Evolutionary conservation across 306 rosid genomes (phyloP).

Genomic region (Rosa persica): DNA sequence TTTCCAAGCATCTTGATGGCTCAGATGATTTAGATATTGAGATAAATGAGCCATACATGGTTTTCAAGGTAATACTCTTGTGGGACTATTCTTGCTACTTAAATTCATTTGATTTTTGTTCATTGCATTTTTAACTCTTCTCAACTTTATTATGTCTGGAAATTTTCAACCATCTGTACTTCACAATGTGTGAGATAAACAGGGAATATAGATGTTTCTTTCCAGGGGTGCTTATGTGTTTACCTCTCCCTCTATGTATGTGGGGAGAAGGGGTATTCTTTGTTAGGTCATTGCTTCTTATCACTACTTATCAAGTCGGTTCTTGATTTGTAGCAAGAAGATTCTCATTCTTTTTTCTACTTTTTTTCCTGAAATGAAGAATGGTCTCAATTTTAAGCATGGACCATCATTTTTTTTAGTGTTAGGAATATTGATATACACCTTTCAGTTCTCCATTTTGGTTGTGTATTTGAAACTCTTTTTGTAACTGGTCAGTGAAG

Average conservation of each 20-base stretch:
- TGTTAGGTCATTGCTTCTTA: neutral
- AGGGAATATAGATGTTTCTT: neutral
- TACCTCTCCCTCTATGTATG: neutral
- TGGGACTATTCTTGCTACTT: slow-evolving; percentile 1
- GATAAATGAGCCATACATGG: slow-evolving; percentile 89
- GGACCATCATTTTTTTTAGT: neutral
- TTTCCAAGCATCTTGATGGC: slow-evolving; percentile 81
- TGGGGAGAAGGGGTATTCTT: neutral
- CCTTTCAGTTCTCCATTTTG: slow-evolving; percentile 3
- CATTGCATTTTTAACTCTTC: neutral
- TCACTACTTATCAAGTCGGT: neutral
- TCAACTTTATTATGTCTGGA: neutral
- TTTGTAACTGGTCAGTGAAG: neutral
- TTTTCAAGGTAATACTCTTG: slow-evolving; percentile 67
- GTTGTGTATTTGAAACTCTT: neutral
- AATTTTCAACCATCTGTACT: neutral
- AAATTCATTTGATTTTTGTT: neutral
- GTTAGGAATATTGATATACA: neutral
- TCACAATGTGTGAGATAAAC: neutral
- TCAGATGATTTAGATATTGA: slow-evolving; percentile 86
- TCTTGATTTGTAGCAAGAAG: neutral
- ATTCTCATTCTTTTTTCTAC: neutral
- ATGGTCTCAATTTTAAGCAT: neutral
- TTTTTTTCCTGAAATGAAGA: neutral
- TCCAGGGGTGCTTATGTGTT: neutral